Evolutionary conservation across 192 early-diverging fungal genomes (phyloP).

Genomic region (Oehlia diaphana): DNA sequence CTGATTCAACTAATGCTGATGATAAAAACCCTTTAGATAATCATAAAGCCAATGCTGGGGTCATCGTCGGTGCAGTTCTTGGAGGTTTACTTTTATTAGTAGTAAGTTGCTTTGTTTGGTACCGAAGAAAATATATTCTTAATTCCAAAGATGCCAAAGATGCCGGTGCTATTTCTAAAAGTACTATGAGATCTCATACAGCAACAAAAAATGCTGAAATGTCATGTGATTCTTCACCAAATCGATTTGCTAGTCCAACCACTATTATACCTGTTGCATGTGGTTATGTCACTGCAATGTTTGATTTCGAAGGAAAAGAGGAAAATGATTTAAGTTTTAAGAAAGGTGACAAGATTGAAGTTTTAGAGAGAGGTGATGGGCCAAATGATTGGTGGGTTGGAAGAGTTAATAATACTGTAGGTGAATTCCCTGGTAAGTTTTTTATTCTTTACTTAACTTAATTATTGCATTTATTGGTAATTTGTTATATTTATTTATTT

Average conservation of each 20-base stretch:
- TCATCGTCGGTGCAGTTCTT: background rate
- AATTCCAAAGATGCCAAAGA: background rate
- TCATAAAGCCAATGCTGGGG: background rate
- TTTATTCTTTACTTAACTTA: background rate
- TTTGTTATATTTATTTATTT: too few species aligned
- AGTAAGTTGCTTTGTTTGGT: background rate
- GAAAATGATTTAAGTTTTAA: constrained; percentile 42
- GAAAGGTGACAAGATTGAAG: constrained; percentile 45
- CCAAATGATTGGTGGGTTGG: constrained; percentile 52
- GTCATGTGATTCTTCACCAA: background rate
- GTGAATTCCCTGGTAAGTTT: constrained; percentile 30
- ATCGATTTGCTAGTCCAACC: background rate
- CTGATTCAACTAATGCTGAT: background rate
- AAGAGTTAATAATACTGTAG: constrained; percentile 29
- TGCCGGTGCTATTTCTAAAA: background rate
- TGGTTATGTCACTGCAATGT: constrained; percentile 40
- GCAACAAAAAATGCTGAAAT: background rate
- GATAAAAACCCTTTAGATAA: too few species aligned
- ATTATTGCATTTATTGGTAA: too few species aligned
- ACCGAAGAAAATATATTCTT: too few species aligned
- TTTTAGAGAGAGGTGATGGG: constrained; percentile 39
- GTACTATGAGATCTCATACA: background rate
- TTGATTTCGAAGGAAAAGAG: constrained; percentile 42
- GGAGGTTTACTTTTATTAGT: background rate
- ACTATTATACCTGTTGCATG: background rate